Conservation (phyloP, 768 basidiomycete genomes). For the Lactifluus pinguis region DNA sequence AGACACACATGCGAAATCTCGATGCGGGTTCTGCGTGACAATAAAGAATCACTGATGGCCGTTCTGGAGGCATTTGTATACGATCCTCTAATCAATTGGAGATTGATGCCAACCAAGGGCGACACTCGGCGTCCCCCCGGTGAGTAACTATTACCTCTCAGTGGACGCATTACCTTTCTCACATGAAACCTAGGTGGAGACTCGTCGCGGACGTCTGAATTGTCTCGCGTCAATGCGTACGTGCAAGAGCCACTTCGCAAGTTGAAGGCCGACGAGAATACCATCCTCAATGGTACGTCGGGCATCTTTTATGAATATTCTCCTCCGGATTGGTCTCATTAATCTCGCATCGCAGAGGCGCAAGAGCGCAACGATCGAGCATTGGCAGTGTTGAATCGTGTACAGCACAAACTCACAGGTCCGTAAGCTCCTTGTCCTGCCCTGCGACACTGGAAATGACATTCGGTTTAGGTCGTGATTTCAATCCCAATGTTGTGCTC, state of each 20-base stretch:
- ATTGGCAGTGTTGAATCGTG: constrained; percentile 85
- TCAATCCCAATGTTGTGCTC: constrained; percentile 73
- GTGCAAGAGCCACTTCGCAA: constrained; percentile 76
- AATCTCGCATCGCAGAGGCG: constrained; percentile 36
- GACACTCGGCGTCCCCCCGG: constrained; percentile 65
- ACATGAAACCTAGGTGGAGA: constrained; percentile 33
- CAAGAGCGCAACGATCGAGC: constrained; percentile 91
- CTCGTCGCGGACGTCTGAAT: constrained; percentile 49
- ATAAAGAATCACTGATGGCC: constrained; percentile 98
- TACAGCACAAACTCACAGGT: constrained; percentile 93
- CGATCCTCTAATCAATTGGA: constrained; percentile 96
- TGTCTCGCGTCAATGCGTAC: constrained; percentile 59
- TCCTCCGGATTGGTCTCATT: not conserved
- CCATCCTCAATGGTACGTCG: constrained; percentile 77
- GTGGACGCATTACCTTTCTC: not conserved
- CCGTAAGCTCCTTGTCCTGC: constrained; percentile 17
- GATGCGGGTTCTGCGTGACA: constrained; percentile 94
- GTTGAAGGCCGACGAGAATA: constrained; percentile 85
- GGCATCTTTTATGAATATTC: no score
- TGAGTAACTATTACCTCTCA: constrained; percentile 23
- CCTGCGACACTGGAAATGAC: not conserved
- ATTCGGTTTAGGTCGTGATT: constrained; percentile 64
- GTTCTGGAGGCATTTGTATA: constrained; percentile 98
- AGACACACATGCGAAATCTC: constrained; percentile 91
- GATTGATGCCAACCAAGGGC: constrained; percentile 78